Evolutionary conservation across 805 yeast species (phyloP).

Genomic region (Isabelozyma rhagii): DNA sequence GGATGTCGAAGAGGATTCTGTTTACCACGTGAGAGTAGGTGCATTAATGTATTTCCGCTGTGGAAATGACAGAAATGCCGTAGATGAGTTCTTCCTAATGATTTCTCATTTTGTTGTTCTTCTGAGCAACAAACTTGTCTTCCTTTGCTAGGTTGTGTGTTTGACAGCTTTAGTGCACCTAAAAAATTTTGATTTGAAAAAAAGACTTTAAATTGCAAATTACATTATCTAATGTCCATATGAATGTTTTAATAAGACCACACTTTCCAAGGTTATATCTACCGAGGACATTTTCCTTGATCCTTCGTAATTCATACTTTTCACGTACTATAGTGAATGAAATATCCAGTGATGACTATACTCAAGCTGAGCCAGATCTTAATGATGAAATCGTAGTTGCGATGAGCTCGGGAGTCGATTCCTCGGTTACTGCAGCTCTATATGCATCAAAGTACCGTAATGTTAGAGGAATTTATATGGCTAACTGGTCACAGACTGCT

Average conservation of each 20-base stretch:
- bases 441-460: constrained; percentile 53
- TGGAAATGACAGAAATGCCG: too few species aligned
- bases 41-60: too few species aligned
- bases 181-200: neutral
- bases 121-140: too few species aligned
- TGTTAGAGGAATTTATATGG: constrained; percentile 86
- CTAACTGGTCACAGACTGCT: constrained; percentile 75
- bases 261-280: neutral
- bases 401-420: constrained; percentile 97
- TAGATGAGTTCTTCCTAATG: too few species aligned
- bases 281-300: neutral
- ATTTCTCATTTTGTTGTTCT: too few species aligned
- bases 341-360: constrained; percentile 9
- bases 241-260: neutral
- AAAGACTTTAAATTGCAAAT: neutral
- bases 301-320: neutral
- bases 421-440: constrained; percentile 80
- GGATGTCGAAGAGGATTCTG: too few species aligned
- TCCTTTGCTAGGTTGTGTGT: too few species aligned
- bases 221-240: neutral
- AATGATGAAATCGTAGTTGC: constrained; percentile 74
- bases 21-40: too few species aligned
- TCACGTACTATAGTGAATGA: neutral
- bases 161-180: too few species aligned
- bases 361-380: constrained; percentile 44